Percentiles rank a stretch among this genome's conserved stretches.
Evolutionary conservation across 1,284 basidiomycete species (phyloP).

Genomic region (Leccinum insolens): DNA sequence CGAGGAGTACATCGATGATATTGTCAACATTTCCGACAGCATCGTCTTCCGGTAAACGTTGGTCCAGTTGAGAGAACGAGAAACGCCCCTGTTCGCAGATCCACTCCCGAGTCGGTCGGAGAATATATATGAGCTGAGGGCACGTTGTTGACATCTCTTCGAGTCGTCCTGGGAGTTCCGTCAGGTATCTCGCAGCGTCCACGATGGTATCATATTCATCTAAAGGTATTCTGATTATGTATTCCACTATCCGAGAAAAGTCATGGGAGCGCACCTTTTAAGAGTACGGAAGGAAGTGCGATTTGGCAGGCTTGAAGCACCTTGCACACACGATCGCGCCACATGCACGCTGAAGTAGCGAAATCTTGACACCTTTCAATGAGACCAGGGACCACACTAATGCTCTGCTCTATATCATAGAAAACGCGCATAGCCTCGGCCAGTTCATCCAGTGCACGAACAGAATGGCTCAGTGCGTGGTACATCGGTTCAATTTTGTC

Average conservation of each 20-base stretch:
- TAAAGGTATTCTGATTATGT: conserved; percentile 5
- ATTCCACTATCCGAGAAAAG: background rate
- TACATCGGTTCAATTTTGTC: conserved; percentile 28
- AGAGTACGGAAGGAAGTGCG: conserved; percentile 32
- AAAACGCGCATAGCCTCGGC: conserved; percentile 34
- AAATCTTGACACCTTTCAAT: conserved; percentile 32
- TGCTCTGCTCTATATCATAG: conserved; percentile 34
- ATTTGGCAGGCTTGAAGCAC: conserved; percentile 25
- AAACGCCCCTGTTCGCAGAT: conserved; percentile 33
- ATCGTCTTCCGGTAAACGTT: background rate
- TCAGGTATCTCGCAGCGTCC: conserved; percentile 23
- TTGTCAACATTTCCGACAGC: too few relatives aligned
- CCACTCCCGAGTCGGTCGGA: conserved; percentile 33
- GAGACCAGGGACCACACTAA: conserved; percentile 30
- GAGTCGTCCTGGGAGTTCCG: conserved; percentile 27
- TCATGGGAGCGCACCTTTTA: conserved; percentile 32
- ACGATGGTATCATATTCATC: conserved; percentile 29
- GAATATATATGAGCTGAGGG: conserved; percentile 32
- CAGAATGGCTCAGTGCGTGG: conserved; percentile 33
- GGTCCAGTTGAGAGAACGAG: conserved; percentile 21
- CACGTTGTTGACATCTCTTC: conserved; percentile 32
- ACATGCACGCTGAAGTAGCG: conserved; percentile 17
- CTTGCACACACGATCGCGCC: conserved; percentile 30
- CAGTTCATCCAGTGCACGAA: conserved; percentile 44
- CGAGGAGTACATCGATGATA: too few relatives aligned